phyloP scores from a whole-genome alignment of 208 protist genomes.

The Leishmania turanica region DNA sequence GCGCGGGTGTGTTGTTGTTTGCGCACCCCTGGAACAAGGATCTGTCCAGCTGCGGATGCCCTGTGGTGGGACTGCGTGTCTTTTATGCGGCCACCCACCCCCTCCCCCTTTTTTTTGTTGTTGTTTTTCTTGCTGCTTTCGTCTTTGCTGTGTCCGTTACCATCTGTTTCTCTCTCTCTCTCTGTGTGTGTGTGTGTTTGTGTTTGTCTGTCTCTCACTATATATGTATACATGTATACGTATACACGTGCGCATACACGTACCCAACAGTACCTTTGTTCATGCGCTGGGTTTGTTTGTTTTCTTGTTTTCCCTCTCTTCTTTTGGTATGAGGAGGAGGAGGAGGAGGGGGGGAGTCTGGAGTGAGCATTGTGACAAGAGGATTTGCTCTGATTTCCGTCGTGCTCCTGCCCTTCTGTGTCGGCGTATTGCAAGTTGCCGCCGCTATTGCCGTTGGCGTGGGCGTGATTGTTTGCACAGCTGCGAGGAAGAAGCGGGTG shows the following conservation, averaged over 20 bases:
- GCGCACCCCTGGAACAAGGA: not conserved
- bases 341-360: not conserved
- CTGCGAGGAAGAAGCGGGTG: not conserved
- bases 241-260: no score
- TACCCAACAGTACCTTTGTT: not conserved
- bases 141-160: not conserved
- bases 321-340: not conserved
- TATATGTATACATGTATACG: not conserved
- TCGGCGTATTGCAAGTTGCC: not conserved
- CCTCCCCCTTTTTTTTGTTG: not conserved
- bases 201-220: no score
- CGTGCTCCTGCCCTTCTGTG: not conserved
- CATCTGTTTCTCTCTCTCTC: not conserved
- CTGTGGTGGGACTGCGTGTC: not conserved
- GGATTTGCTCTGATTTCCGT: not conserved
- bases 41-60: not conserved
- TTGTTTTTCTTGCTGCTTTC: not conserved
- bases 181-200: no score
- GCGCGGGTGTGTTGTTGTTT: not conserved
- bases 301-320: conserved; percentile 7
- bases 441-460: not conserved
- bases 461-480: not conserved
- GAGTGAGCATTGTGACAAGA: not conserved
- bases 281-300: not conserved
- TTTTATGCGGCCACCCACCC: not conserved